Evolutionary conservation across 2,329 filamentous ascomycete species (phyloP).

Genomic region (Elsinoe ampelina): DNA sequence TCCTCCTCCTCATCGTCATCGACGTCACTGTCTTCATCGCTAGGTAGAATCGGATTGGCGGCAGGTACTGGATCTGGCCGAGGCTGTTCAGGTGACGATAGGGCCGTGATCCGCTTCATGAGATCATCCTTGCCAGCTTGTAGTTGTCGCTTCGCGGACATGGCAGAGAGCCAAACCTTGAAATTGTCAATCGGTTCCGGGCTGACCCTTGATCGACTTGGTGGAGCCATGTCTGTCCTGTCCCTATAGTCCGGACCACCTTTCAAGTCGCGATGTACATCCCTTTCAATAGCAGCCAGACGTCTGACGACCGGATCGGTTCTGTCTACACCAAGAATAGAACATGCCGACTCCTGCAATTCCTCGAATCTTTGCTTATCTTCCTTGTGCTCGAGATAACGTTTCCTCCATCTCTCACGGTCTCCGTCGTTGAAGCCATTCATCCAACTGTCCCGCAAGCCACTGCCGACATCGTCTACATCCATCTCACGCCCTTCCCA

Average conservation of each 20-base stretch:
- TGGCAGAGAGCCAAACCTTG: constrained; percentile 41
- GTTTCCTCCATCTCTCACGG: not conserved
- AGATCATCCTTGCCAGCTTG: constrained; percentile 43
- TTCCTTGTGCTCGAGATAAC: not conserved
- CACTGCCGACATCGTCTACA: not conserved
- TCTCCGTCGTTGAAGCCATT: not conserved
- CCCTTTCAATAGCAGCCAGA: constrained; percentile 1
- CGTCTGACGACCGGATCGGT: not conserved
- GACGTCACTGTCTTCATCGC: constrained; percentile 46
- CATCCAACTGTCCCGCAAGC: not conserved
- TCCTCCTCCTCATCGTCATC: constrained; percentile 62
- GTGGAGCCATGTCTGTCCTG: not conserved
- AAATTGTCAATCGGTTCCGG: constrained; percentile 31
- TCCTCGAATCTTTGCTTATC: not conserved
- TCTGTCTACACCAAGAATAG: not conserved
- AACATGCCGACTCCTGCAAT: not conserved
- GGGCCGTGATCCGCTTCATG: constrained; percentile 41
- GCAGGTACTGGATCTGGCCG: constrained; percentile 2
- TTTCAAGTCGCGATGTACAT: not conserved
- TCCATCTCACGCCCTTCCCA: not conserved
- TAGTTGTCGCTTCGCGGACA: constrained; percentile 40
- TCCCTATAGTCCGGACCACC: not conserved
- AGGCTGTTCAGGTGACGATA: constrained; percentile 18
- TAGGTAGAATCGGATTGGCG: not conserved
- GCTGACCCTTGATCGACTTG: not conserved